Conservation (phyloP, 352 stramenopile genomes). For the Phytophthora uliginosa region DNA sequence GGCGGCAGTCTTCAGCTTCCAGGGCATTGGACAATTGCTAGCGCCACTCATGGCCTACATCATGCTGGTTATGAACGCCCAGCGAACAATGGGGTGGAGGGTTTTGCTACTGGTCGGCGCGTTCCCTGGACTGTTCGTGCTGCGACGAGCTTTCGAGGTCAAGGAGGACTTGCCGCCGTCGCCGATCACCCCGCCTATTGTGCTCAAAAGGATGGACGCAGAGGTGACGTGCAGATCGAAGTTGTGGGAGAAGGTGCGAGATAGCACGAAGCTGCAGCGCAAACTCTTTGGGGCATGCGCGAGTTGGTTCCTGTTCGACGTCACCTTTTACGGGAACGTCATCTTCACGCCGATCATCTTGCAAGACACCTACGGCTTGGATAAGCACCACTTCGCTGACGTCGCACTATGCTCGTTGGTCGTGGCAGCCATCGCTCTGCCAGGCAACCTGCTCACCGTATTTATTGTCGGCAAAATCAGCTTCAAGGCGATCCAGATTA, state of each 20-base stretch:
- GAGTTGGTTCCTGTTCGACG: slow-evolving; percentile 95
- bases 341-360: slow-evolving; percentile 91
- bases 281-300: slow-evolving; percentile 85
- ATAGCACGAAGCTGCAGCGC: slow-evolving; percentile 43
- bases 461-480: slow-evolving; percentile 72
- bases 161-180: slow-evolving; percentile 40
- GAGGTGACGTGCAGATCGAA: slow-evolving; percentile 31
- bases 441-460: slow-evolving; percentile 77
- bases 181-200: slow-evolving; percentile 20
- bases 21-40: slow-evolving; percentile 68
- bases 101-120: slow-evolving; percentile 65
- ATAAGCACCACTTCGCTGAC: slow-evolving; percentile 64
- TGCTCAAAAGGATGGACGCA: slow-evolving; percentile 21
- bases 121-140: slow-evolving; percentile 68
- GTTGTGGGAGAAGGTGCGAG: slow-evolving; percentile 45
- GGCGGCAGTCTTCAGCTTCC: slow-evolving; percentile 74
- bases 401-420: slow-evolving; percentile 75
- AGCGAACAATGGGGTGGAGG: slow-evolving; percentile 54
- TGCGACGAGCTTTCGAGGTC: slow-evolving; percentile 60
- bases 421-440: slow-evolving; percentile 76
- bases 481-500: slow-evolving; percentile 85
- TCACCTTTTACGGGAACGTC: slow-evolving; percentile 92
- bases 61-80: slow-evolving; percentile 51
- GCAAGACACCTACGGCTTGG: slow-evolving; percentile 71
- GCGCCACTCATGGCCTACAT: slow-evolving; percentile 71